Evolutionary conservation across 345 rosid genomes (phyloP).

Genomic region (Euphorbia lathyris): DNA sequence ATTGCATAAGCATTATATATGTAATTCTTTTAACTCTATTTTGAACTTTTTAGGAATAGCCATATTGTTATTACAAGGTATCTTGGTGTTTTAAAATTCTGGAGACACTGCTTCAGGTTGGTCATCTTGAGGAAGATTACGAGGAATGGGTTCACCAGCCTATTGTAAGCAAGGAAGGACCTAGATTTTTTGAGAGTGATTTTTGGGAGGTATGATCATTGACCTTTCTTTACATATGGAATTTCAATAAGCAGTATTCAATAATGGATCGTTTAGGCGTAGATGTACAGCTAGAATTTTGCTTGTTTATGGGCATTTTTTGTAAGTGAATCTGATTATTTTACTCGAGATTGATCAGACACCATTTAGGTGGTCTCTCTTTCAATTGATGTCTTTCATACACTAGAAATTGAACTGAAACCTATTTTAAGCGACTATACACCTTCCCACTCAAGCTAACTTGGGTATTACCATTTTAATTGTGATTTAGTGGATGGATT

Average conservation of each 20-base stretch:
- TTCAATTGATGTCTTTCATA: neutral
- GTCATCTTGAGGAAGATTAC: constrained; percentile 93
- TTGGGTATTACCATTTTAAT: neutral
- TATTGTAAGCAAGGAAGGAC: constrained; percentile 84
- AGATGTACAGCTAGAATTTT: neutral
- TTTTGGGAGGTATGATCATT: constrained; percentile 70
- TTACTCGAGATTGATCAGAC: neutral
- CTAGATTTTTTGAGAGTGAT: constrained; percentile 83
- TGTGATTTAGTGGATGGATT: constrained; percentile 5
- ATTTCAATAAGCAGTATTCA: neutral
- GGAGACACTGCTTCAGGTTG: constrained; percentile 55
- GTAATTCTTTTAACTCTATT: neutral
- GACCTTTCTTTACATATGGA: neutral
- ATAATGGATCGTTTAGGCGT: neutral
- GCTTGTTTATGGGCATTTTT: neutral
- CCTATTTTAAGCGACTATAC: neutral
- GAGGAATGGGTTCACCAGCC: constrained; percentile 99
- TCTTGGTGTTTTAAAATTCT: constrained; percentile 8
- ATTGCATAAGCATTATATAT: constrained; percentile 7
- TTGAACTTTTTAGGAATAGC: neutral
- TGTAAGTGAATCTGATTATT: neutral
- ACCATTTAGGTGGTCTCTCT: neutral
- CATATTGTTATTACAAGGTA: neutral
- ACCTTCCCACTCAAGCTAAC: neutral
- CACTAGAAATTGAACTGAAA: neutral